phyloP scores from a whole-genome alignment of 2,329 filamentous ascomycete genomes.

The Leptographium procerum region DNA sequence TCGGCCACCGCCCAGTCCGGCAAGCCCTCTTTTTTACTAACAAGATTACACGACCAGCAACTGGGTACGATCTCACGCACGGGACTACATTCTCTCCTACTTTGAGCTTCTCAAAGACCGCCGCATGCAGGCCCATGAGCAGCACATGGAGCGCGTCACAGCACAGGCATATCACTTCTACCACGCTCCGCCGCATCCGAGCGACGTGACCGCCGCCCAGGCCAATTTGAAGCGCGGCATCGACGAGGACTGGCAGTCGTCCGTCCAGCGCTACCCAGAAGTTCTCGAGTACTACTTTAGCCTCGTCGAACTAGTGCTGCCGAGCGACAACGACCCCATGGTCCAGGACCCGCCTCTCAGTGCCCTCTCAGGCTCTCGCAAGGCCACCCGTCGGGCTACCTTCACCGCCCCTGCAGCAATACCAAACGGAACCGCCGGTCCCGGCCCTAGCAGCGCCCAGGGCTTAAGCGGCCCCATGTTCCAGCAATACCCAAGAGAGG shows the following conservation, averaged over 20 bases:
- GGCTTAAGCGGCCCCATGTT: constrained; percentile 5
- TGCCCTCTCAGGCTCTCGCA: constrained; percentile 37
- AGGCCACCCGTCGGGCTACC: constrained; percentile 30
- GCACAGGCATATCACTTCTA: constrained; percentile 47
- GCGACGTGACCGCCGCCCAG: constrained; percentile 53
- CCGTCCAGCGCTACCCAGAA: constrained; percentile 66
- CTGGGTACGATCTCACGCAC: constrained; percentile 55
- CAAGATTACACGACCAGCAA: constrained; percentile 27
- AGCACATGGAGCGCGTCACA: constrained; percentile 44
- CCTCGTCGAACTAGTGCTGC: constrained; percentile 55
- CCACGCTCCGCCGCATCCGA: constrained; percentile 44
- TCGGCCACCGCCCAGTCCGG: background rate
- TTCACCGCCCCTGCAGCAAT: constrained; percentile 21
- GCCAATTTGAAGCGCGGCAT: constrained; percentile 59
- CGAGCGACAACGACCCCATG: constrained; percentile 46
- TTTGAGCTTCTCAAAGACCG: constrained; percentile 50
- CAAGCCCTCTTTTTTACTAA: background rate
- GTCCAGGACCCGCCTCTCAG: constrained; percentile 51
- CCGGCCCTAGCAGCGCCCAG: background rate
- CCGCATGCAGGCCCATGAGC: constrained; percentile 44
- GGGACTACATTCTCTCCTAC: constrained; percentile 57
- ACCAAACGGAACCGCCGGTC: background rate
- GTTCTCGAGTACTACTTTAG: constrained; percentile 73
- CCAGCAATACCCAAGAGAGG: constrained; percentile 6
- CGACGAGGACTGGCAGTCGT: constrained; percentile 67